Percentiles rank a stretch among this genome's conserved stretches.
phyloP scores from a whole-genome alignment of 148 eudicot species.

The Euryodendron excelsum region DNA sequence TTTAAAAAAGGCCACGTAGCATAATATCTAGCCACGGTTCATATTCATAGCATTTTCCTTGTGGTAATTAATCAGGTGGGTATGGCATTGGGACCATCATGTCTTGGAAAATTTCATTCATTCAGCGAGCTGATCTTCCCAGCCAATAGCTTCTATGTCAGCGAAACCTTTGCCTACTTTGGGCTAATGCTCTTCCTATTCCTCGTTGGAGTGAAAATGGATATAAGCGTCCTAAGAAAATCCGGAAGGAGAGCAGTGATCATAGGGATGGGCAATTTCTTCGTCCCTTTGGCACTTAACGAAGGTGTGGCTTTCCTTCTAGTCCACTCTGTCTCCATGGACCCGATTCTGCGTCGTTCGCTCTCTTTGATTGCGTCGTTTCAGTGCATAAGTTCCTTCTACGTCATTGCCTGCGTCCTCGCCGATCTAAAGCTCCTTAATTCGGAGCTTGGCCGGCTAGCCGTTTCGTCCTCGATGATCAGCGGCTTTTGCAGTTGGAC shows the following conservation, averaged over 20 bases:
- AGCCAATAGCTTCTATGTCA: not conserved
- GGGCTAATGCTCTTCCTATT: constrained; percentile 24
- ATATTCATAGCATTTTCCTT: no score
- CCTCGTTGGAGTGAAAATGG: constrained; percentile 24
- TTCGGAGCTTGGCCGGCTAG: constrained; percentile 24
- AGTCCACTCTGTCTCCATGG: not conserved
- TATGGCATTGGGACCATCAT: constrained; percentile 14
- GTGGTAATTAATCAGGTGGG: no score
- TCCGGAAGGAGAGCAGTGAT: constrained; percentile 14
- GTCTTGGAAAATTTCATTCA: not conserved
- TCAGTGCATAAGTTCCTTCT: constrained; percentile 14
- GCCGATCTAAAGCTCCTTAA: constrained; percentile 22
- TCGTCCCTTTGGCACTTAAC: constrained; percentile 6
- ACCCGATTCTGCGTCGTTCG: not conserved
- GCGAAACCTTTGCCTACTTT: constrained; percentile 12
- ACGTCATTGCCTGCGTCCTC: constrained; percentile 21
- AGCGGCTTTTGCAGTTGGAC: constrained; percentile 12
- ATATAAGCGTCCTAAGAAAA: not conserved
- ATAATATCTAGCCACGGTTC: no score
- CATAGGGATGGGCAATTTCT: constrained; percentile 12
- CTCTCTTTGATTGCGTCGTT: constrained; percentile 6
- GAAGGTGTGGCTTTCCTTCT: not conserved
- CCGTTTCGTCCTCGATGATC: constrained; percentile 12
- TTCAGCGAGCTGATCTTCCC: constrained; percentile 10
- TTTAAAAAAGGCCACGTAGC: no score